Conservation (phyloP, 805 yeast species). For the Komagataella pseudopastoris region DNA sequence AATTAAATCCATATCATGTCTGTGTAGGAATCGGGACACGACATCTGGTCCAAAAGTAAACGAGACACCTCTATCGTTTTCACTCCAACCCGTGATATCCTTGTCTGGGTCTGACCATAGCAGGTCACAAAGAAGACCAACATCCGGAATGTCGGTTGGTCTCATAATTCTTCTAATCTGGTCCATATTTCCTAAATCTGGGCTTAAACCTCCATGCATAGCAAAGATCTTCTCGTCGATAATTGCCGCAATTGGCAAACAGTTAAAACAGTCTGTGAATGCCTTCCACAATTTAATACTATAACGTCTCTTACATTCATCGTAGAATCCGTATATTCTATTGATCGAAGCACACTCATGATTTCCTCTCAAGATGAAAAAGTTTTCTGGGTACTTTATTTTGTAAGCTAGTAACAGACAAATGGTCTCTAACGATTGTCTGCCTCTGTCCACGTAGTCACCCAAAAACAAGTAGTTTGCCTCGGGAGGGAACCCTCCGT, state of each 20-base stretch:
- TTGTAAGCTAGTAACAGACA: slow-evolving; percentile 90
- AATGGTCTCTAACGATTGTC: slow-evolving; percentile 92
- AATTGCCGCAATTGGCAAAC: slow-evolving; percentile 96
- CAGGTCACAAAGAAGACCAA: slow-evolving; percentile 89
- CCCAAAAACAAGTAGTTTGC: slow-evolving; percentile 93
- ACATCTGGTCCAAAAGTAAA: slow-evolving; percentile 99
- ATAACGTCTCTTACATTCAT: slow-evolving; percentile 96
- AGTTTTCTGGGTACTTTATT: slow-evolving; percentile 96
- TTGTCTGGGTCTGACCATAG: slow-evolving; percentile 99
- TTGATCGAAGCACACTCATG: slow-evolving; percentile 98
- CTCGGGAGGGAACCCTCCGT: slow-evolving; percentile 99
- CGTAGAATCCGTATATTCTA: slow-evolving; percentile 96
- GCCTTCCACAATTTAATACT: slow-evolving; percentile 98
- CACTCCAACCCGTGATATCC: slow-evolving; percentile 97
- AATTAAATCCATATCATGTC: slow-evolving; percentile 94
- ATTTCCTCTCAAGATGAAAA: slow-evolving; percentile 92
- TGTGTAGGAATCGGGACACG: slow-evolving; percentile 88
- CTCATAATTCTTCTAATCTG: slow-evolving; percentile 98
- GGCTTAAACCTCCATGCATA: slow-evolving; percentile 98
- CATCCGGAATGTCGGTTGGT: slow-evolving; percentile 98
- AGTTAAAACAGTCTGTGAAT: slow-evolving; percentile 95
- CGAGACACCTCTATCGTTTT: slow-evolving; percentile 97
- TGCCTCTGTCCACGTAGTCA: slow-evolving; percentile 97
- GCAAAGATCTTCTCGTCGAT: slow-evolving; percentile 96
- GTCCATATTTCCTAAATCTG: slow-evolving; percentile 96